These are phyloP conservation scores for Taxawa tesnikishii DNA, from an alignment of 2,329 filamentous ascomycete genomes.

Conservation along the genomic window DNA sequence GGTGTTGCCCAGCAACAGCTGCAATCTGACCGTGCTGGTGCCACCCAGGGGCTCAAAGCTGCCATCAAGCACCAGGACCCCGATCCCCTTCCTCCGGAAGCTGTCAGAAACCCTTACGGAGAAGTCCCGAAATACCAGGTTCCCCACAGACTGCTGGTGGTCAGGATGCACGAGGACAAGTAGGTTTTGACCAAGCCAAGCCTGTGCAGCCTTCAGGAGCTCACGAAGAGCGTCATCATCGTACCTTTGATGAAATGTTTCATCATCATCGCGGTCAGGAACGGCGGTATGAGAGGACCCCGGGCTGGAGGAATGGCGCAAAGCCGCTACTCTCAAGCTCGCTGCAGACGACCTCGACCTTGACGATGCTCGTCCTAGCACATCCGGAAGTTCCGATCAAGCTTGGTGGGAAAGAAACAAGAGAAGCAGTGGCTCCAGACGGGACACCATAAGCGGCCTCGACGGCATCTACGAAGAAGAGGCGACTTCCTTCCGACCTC, in stretches of 20 bases:
- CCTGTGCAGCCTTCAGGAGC: slow-evolving; percentile 10
- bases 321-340: slow-evolving; percentile 26
- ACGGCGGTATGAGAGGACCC: slow-evolving; percentile 42
- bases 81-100: slow-evolving; percentile 19
- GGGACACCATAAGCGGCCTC: slow-evolving; percentile 20
- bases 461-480: slow-evolving; percentile 55
- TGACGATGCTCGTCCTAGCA: slow-evolving; percentile 16
- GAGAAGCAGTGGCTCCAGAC: background rate
- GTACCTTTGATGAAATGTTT: slow-evolving; percentile 23
- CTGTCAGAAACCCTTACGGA: slow-evolving; percentile 13
- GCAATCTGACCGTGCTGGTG: slow-evolving; percentile 24
- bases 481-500: slow-evolving; percentile 64
- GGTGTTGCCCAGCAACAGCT: slow-evolving; percentile 23
- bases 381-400: slow-evolving; percentile 11
- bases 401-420: slow-evolving; percentile 63
- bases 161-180: slow-evolving; percentile 23
- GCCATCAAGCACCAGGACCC: slow-evolving; percentile 23
- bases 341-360: slow-evolving; percentile 30
- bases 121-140: slow-evolving; percentile 18
- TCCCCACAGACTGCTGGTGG: slow-evolving; percentile 24
- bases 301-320: slow-evolving; percentile 43
- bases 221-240: slow-evolving; percentile 17
- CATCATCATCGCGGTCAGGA: slow-evolving; percentile 32
- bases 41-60: slow-evolving; percentile 17
- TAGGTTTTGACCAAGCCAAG: slow-evolving; percentile 25